Percentiles rank a stretch among this genome's conserved stretches.
Conservation (phyloP, 139 green algal species). For the Edaphochlamys debaryana region DNA sequence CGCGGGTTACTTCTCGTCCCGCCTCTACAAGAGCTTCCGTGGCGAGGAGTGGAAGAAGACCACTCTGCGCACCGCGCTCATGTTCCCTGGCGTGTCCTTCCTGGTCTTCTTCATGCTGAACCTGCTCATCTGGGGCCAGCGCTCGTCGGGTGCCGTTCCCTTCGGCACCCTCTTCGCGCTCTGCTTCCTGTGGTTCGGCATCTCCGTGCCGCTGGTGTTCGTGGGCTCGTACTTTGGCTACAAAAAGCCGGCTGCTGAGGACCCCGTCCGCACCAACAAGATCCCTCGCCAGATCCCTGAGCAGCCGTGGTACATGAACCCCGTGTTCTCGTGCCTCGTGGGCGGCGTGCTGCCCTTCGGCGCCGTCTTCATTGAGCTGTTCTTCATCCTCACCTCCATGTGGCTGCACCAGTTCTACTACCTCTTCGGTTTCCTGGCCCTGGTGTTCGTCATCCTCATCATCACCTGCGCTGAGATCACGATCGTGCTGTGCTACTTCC, state of each 20-base stretch:
- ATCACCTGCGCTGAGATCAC: constrained; percentile 99
- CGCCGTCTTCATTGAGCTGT: constrained; percentile 99
- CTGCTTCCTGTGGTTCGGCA: constrained; percentile 98
- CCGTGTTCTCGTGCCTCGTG: constrained; percentile 90
- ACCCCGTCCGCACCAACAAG: constrained; percentile 98
- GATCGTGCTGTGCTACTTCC: constrained; percentile 99
- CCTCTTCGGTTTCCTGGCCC: constrained; percentile 97
- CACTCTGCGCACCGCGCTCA: constrained; percentile 90
- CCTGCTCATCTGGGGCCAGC: constrained; percentile 94
- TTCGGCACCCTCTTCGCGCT: constrained; percentile 97
- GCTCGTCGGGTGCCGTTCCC: constrained; percentile 91
- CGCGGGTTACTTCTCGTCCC: constrained; percentile 92
- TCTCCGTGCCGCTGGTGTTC: constrained; percentile 96
- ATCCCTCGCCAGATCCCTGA: constrained; percentile 98
- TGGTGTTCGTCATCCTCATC: constrained; percentile 97
- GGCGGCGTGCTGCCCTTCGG: constrained; percentile 98
- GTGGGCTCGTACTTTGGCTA: constrained; percentile 96
- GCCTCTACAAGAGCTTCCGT: constrained; percentile 91
- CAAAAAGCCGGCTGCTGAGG: constrained; percentile 57
- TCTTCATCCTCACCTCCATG: constrained; percentile 99
- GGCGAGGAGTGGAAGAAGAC: constrained; percentile 94
- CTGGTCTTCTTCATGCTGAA: constrained; percentile 95
- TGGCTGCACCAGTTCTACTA: constrained; percentile 95
- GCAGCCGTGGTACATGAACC: constrained; percentile 98
- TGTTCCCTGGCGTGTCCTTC: constrained; percentile 92